Base-by-base conservation (phyloP, 805 yeast genomes). In the Metschnikowia picachoensis region DNA sequence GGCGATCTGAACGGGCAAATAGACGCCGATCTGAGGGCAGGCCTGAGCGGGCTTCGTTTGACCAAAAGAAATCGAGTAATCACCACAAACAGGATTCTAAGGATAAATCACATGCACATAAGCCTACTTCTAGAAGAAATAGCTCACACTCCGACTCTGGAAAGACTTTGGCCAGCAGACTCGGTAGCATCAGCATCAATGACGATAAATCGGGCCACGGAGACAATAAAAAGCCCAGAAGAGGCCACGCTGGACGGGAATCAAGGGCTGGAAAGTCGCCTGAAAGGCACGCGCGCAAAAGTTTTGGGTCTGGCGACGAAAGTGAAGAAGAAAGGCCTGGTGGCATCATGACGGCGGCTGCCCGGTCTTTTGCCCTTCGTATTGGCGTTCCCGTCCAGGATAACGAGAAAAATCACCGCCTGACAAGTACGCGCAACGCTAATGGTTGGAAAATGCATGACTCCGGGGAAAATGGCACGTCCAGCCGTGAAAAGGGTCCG, bases 281-380 rank as follows among this genome's bases (percentile, higher is more conserved):
- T 2, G 44, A 16, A 29, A 41, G 30, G 12, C 17, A 9, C 25
- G 35, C 12, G 5, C 43, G 10, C 7, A 29, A 20, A 7, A 35
- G 12, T 8, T 13, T 14, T 15, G 30, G 13, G n/a, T 16, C 34
- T 6, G 15, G 20, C 8, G 25, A 12, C 12, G 43, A 44, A 8
- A 30, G 30, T 14, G 43, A 39, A 8, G 48, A 45, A 13, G 48
- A 45, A 29, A n/a, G 13, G 8, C 37, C 44, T 9, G 31, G 15
- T 4, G 48, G 41, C 13, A 29, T 31, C 20, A 45, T 66, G 68
- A 51, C 65, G 0, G 58, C 55, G 1, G 72, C 72, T 3, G 73
- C 62, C 3, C 52, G 50, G 44, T 54, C 64, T 11, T 57, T 69
- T 42, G 73, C 73, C 3, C 58, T 65, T 3, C 58, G 72, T 30